Percentiles rank a stretch among this genome's conserved stretches.
Conservation (phyloP, 305 asterid genomes). For the Fraxinus platypoda region DNA sequence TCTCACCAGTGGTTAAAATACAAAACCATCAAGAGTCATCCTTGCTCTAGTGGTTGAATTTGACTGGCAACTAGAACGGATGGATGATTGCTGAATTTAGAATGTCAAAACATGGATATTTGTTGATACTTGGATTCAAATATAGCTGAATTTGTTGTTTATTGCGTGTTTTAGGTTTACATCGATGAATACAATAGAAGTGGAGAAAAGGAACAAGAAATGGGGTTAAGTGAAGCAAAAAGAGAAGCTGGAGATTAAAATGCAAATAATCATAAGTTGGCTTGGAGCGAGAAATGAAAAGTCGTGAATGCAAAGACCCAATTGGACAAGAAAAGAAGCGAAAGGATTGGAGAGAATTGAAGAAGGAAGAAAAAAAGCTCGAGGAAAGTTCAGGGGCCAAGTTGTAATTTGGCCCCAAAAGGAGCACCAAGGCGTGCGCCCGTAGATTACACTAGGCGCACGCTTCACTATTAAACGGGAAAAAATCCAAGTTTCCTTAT, state of each 20-base stretch:
- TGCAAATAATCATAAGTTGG: neutral
- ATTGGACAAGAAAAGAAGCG: no score
- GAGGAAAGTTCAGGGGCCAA: no score
- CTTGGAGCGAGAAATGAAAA: neutral
- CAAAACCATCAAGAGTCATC: neutral
- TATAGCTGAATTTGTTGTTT: no score
- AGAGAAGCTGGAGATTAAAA: neutral
- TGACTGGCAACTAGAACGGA: neutral
- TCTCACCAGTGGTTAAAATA: neutral
- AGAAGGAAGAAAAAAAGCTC: no score
- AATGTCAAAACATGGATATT: neutral
- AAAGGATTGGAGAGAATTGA: no score
- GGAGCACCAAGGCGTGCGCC: no score
- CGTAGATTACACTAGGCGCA: no score
- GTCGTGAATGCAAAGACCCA: neutral
- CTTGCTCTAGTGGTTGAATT: neutral
- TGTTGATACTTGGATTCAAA: no score
- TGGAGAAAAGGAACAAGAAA: neutral
- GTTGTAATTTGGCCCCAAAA: no score
- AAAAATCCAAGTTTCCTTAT: no score
- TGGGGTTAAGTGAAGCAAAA: neutral
- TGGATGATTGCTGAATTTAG: neutral
- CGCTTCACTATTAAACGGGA: no score
- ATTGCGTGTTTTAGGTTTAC: neutral
- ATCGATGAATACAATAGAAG: neutral